Conservation (phyloP, 2,329 filamentous ascomycete species). For the Alternaria ethzedia region DNA sequence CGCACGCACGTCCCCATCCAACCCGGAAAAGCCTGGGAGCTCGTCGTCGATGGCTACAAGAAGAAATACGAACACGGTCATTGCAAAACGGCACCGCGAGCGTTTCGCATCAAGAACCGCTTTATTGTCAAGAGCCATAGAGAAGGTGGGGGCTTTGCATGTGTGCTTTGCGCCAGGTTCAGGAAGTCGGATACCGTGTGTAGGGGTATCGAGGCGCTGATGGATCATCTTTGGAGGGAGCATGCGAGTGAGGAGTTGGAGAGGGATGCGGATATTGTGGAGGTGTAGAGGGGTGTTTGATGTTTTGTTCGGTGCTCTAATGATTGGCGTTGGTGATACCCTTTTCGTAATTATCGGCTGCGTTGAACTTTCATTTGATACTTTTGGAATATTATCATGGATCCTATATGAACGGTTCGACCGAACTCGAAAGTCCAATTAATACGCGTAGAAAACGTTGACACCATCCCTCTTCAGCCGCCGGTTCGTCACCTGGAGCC, state of each 20-base stretch:
- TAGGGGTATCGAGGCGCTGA: constrained; percentile 26
- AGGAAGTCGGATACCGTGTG: constrained; percentile 38
- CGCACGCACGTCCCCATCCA: constrained; percentile 24
- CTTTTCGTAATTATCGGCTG: neutral
- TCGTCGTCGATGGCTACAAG: constrained; percentile 21
- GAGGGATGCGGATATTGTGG: constrained; percentile 35
- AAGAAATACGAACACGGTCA: constrained; percentile 5
- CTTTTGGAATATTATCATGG: neutral
- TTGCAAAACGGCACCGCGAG: constrained; percentile 8
- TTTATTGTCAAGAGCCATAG: constrained; percentile 45
- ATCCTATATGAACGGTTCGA: neutral
- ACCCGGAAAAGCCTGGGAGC: constrained; percentile 39
- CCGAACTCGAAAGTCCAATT: neutral
- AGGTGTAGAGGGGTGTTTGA: constrained; percentile 7
- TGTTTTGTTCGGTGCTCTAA: neutral
- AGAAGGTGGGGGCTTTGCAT: constrained; percentile 37
- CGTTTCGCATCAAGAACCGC: constrained; percentile 35
- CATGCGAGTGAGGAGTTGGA: constrained; percentile 37
- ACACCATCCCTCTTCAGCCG: constrained; percentile 12
- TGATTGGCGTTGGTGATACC: neutral
- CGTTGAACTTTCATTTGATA: neutral
- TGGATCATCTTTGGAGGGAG: constrained; percentile 45
- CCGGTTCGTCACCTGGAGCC: constrained; percentile 18
- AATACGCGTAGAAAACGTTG: constrained; percentile 25
- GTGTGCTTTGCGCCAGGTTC: constrained; percentile 35